These are phyloP conservation scores for Podaxis sp. DNA, from an alignment of 768 basidiomycete genomes.

Conservation along the genomic window DNA sequence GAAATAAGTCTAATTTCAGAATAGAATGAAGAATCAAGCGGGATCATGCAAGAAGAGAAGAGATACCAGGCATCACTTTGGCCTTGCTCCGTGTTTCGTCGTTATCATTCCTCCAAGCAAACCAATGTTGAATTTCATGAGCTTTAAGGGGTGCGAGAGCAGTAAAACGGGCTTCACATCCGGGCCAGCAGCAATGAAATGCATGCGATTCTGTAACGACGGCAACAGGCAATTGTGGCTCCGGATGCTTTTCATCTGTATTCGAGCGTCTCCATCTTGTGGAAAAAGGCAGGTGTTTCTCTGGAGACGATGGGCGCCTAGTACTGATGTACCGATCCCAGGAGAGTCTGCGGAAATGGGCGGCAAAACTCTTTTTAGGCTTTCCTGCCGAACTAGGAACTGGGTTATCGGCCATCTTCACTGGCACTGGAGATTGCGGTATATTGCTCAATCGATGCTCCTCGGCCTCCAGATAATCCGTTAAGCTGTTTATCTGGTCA, in stretches of 20 bases:
- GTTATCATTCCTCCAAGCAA: not conserved
- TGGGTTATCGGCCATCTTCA: not conserved
- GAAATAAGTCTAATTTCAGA: not conserved
- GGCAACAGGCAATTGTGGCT: not conserved
- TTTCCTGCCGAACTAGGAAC: not conserved
- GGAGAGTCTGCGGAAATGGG: not conserved
- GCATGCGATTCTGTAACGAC: not conserved
- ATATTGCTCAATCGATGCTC: not conserved
- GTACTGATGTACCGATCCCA: not conserved
- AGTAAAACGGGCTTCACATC: not conserved
- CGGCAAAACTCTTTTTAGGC: not conserved
- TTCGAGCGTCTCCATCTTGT: not conserved
- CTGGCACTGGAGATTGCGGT: not conserved
- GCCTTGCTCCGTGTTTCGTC: not conserved
- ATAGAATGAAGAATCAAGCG: not conserved
- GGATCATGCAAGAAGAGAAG: not conserved
- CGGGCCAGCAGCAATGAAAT: slow-evolving; percentile 2
- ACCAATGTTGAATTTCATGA: slow-evolving; percentile 5
- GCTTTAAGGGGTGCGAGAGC: not conserved
- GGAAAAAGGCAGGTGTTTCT: not conserved
- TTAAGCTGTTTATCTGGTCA: not conserved
- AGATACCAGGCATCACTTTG: not conserved
- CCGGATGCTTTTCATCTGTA: not conserved
- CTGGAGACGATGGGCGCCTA: not conserved
- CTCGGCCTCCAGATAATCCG: not conserved